Percentiles rank a stretch among this genome's conserved stretches.
These are phyloP conservation scores for Mortierella sp. DNA, from an alignment of 371 early-diverging fungal genomes.

Conservation along the genomic window DNA sequence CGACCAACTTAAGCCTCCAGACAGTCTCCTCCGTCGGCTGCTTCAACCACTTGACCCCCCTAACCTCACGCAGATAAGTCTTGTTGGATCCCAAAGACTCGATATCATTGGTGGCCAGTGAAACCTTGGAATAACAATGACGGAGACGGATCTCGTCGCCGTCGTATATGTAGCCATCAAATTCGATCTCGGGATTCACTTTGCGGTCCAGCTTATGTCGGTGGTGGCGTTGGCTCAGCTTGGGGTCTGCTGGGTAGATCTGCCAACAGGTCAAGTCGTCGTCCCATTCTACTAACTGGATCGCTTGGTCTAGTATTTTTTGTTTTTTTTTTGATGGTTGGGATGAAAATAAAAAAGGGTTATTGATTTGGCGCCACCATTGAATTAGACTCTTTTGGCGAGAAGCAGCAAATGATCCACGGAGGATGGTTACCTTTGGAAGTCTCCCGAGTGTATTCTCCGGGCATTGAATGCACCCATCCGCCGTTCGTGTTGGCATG, in stretches of 20 bases:
- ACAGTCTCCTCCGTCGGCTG: slow-evolving; percentile 28
- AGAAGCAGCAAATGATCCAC: not conserved
- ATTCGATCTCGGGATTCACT: slow-evolving; percentile 18
- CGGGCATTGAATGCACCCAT: slow-evolving; percentile 85
- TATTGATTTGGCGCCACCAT: not conserved
- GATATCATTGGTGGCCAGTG: slow-evolving; percentile 41
- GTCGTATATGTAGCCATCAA: slow-evolving; percentile 43
- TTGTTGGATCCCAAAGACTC: slow-evolving; percentile 47
- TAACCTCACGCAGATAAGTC: slow-evolving; percentile 37
- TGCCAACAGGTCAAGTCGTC: slow-evolving; percentile 53
- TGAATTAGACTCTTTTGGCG: too few species aligned
- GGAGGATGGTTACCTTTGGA: slow-evolving; percentile 27
- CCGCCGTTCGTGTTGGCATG: slow-evolving; percentile 81
- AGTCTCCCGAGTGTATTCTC: slow-evolving; percentile 30
- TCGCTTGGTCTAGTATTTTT: slow-evolving; percentile 39
- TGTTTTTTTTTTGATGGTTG: not conserved
- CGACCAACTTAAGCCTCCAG: slow-evolving; percentile 47
- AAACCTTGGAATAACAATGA: slow-evolving; percentile 46
- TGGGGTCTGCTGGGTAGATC: slow-evolving; percentile 39
- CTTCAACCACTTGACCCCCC: slow-evolving; percentile 36
- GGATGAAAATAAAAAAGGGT: not conserved
- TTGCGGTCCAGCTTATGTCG: slow-evolving; percentile 23
- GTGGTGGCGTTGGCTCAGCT: slow-evolving; percentile 17
- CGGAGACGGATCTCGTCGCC: slow-evolving; percentile 46
- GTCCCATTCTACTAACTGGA: slow-evolving; percentile 54